Percentiles rank a stretch among this genome's conserved stretches.
These are phyloP conservation scores for Colletotrichum lentis DNA, from an alignment of 2,329 filamentous ascomycete genomes.

Conservation along the genomic window DNA sequence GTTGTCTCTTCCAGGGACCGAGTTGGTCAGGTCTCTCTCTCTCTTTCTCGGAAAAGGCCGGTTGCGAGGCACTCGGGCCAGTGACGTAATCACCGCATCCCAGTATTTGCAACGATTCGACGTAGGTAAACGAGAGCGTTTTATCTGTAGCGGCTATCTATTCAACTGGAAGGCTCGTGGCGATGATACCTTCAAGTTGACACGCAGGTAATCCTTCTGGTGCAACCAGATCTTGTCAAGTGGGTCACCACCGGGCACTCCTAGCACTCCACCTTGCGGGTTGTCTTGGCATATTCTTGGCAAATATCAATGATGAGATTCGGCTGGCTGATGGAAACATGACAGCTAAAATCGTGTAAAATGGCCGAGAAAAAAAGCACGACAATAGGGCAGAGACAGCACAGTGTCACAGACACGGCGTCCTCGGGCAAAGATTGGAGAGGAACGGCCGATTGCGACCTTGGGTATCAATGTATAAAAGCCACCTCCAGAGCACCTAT, in stretches of 20 bases:
- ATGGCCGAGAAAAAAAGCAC: neutral
- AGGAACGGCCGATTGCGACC: neutral
- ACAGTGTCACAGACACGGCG: neutral
- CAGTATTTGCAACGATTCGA: conserved; percentile 2
- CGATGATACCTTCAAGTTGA: neutral
- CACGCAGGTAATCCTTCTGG: neutral
- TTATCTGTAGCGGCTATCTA: neutral
- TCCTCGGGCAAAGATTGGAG: neutral
- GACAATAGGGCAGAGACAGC: too few species aligned
- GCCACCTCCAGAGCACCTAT: conserved; percentile 14
- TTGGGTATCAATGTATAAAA: conserved; percentile 9
- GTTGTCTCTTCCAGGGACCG: conserved; percentile 13
- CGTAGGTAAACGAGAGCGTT: too few species aligned
- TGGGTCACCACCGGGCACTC: too few species aligned
- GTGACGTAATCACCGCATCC: conserved; percentile 21
- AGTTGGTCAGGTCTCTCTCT: neutral
- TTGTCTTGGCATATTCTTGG: conserved; percentile 8
- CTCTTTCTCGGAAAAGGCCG: too few species aligned
- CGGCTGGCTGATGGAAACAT: neutral
- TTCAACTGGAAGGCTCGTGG: neutral
- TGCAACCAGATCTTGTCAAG: neutral
- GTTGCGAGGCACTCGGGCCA: neutral
- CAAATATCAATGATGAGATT: neutral
- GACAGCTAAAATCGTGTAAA: neutral
- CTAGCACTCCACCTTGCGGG: neutral